phyloP scores from a whole-genome alignment of 306 rosid species.

The Pyrus pyrifolia region DNA sequence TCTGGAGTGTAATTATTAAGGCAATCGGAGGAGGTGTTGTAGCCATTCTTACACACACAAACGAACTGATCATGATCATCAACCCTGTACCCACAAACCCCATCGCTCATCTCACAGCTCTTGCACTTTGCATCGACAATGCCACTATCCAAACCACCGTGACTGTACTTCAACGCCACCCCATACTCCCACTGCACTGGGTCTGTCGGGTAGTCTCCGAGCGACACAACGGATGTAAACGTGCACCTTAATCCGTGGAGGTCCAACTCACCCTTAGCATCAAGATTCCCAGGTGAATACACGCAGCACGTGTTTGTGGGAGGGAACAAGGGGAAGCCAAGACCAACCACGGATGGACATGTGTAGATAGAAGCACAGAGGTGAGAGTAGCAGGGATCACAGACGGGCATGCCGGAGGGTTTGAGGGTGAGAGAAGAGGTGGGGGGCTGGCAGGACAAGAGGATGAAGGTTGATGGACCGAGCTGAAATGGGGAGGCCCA shows the following conservation, averaged over 20 bases:
- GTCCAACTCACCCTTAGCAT: conserved; percentile 38
- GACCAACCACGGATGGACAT: conserved; percentile 40
- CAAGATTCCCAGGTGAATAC: conserved; percentile 51
- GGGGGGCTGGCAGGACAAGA: conserved; percentile 45
- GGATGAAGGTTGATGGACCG: conserved; percentile 57
- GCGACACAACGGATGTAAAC: conserved; percentile 40
- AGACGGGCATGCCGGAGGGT: conserved; percentile 20
- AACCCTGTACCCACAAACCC: conserved; percentile 45
- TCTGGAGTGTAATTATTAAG: conserved; percentile 6
- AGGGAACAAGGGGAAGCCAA: conserved; percentile 44
- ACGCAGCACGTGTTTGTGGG: conserved; percentile 62
- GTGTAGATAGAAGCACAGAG: conserved; percentile 60
- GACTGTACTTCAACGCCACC: conserved; percentile 37
- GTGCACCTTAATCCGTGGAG: conserved; percentile 31
- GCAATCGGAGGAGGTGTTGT: conserved; percentile 52
- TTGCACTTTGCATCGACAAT: conserved; percentile 30
- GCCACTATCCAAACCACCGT: conserved; percentile 28
- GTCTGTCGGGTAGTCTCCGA: conserved; percentile 44
- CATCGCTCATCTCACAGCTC: conserved; percentile 55
- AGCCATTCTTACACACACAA: conserved; percentile 49
- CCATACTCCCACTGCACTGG: conserved; percentile 55
- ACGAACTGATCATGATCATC: conserved; percentile 37
- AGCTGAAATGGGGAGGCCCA: conserved; percentile 56
- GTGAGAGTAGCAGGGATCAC: conserved; percentile 43
- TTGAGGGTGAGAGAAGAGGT: conserved; percentile 30